Conservation (phyloP, 176 grass and related monocot genomes). For the Thinopyrum elongatum region DNA sequence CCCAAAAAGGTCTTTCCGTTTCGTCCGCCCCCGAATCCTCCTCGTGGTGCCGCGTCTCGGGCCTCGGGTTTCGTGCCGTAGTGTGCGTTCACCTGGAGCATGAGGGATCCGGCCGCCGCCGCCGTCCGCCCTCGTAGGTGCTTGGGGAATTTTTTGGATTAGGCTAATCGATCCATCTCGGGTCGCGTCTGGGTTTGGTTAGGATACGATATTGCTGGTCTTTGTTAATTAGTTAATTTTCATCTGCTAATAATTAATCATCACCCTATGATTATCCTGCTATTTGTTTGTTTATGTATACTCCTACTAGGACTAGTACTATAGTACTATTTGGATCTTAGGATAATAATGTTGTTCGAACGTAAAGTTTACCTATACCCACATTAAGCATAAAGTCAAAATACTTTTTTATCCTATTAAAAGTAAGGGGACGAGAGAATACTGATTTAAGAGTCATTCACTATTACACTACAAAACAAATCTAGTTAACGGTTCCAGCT, state of each 20-base stretch:
- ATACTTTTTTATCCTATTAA: no score
- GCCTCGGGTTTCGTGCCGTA: background rate
- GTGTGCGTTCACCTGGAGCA: constrained; percentile 13
- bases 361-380: no score
- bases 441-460: no score
- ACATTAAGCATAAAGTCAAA: no score
- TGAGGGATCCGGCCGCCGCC: background rate
- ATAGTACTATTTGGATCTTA: background rate
- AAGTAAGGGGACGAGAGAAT: no score
- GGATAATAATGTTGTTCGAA: no score
- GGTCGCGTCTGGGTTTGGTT: background rate
- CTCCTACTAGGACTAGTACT: background rate
- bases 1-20: background rate
- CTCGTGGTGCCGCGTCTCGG: background rate
- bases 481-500: no score
- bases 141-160: background rate
- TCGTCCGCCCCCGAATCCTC: background rate
- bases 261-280: background rate
- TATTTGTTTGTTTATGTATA: background rate
- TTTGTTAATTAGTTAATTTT: background rate
- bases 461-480: no score
- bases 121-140: background rate
- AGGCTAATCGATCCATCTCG: background rate
- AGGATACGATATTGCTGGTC: background rate
- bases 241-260: background rate